phyloP scores from a whole-genome alignment of 208 protist genomes.

The Spongospora subterranea region DNA sequence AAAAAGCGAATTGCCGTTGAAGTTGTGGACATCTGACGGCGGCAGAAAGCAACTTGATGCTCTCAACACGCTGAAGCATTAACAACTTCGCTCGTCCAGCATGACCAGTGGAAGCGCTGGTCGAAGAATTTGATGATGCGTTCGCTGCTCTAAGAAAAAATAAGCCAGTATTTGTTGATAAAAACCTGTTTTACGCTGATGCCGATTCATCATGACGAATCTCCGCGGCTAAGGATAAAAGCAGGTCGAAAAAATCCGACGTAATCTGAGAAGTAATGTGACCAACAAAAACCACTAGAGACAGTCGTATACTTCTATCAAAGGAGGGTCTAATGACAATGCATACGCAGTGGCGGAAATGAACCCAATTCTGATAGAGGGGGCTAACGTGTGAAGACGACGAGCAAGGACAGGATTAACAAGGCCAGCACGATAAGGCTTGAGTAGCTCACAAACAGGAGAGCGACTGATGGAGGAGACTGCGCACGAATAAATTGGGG shows the following conservation, averaged over 20 bases:
- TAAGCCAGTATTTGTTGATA: constrained; percentile 22
- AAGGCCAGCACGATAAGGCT: constrained; percentile 6
- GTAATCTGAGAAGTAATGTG: background rate
- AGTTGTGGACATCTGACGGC: constrained; percentile 22
- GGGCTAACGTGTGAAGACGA: constrained; percentile 56
- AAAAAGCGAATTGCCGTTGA: background rate
- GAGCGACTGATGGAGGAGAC: background rate
- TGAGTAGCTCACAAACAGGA: constrained; percentile 16
- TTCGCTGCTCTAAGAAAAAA: too few relatives aligned
- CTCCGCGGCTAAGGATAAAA: background rate
- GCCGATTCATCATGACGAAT: constrained; percentile 48
- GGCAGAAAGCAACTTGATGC: constrained; percentile 65
- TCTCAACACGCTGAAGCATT: constrained; percentile 50
- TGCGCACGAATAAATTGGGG: background rate
- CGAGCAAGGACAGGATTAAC: constrained; percentile 51
- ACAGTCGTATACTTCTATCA: constrained; percentile 54
- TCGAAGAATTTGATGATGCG: too few relatives aligned
- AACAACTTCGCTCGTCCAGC: background rate
- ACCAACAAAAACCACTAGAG: background rate
- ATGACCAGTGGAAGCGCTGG: background rate
- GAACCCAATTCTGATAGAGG: constrained; percentile 61
- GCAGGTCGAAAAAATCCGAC: constrained; percentile 43
- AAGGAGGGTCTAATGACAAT: constrained; percentile 52
- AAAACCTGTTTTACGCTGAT: background rate
- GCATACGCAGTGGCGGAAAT: constrained; percentile 58